Percentiles rank a stretch among this genome's conserved stretches.
Conservation (phyloP, 139 green algal species). For the Volvox reticuliferus region DNA sequence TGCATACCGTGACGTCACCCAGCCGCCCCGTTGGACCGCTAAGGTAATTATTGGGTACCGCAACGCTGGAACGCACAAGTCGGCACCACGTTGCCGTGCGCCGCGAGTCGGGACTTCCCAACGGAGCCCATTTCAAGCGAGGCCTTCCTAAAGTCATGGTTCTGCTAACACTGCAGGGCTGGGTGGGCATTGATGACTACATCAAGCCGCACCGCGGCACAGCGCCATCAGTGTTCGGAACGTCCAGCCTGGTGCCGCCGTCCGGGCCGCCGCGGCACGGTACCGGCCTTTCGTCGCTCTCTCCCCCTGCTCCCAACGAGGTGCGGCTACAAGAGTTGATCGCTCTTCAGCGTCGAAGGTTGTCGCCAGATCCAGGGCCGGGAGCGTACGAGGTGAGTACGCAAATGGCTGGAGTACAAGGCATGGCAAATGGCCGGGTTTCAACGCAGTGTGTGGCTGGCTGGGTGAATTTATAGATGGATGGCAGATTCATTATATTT, state of each 20-base stretch:
- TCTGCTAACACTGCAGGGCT: conserved; percentile 15
- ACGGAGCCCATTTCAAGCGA: no score
- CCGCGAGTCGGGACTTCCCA: no score
- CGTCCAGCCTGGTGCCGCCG: conserved; percentile 47
- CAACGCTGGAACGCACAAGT: no score
- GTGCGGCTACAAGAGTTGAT: conserved; percentile 64
- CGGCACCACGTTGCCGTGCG: no score
- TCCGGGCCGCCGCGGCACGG: conserved; percentile 1
- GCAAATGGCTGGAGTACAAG: no score
- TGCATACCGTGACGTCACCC: conserved; percentile 25
- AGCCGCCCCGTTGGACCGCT: conserved; percentile 27
- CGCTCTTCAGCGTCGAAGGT: conserved; percentile 46
- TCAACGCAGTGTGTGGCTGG: not conserved
- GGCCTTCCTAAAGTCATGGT: no score
- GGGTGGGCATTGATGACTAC: conserved; percentile 43
- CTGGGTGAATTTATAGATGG: not conserved
- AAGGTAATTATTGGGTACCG: conserved; percentile 7
- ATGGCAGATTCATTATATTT: no score
- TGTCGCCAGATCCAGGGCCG: conserved; percentile 41
- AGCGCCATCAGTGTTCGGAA: conserved; percentile 11
- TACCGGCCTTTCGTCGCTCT: conserved; percentile 47
- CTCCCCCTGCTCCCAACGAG: conserved; percentile 55
- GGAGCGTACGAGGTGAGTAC: conserved; percentile 21
- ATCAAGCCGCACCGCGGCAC: conserved; percentile 42
- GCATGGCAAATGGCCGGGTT: no score